Evolutionary conservation across 129 eudicot species (phyloP).

Genomic region (Helianthus tuberosus): DNA sequence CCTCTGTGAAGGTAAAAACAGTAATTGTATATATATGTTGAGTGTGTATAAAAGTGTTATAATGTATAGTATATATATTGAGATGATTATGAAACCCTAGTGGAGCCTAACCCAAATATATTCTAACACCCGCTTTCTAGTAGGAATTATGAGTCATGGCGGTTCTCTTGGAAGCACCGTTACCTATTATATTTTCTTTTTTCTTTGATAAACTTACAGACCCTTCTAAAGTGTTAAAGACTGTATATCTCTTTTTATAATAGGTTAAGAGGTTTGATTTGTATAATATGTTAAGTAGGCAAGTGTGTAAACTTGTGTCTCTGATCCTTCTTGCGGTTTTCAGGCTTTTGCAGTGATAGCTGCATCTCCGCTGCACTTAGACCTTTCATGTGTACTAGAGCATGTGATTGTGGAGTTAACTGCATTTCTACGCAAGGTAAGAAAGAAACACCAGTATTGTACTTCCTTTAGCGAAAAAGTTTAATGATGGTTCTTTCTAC

Average conservation of each 20-base stretch:
- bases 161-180: neutral
- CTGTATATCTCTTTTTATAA: neutral
- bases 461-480: neutral
- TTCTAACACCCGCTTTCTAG: neutral
- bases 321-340: conserved; percentile 21
- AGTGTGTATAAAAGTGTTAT: neutral
- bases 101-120: neutral
- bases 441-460: neutral
- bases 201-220: neutral
- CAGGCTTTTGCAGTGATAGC: conserved; percentile 99
- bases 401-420: conserved; percentile 91
- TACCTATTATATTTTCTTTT: neutral
- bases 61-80: neutral
- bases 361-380: conserved; percentile 84
- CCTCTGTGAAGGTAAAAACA: neutral
- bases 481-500: conserved; percentile 21
- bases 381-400: conserved; percentile 90
- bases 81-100: neutral
- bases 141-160: neutral
- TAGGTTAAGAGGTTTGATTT: conserved; percentile 1
- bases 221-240: neutral
- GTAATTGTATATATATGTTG: neutral
- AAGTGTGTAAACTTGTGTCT: conserved; percentile 11
- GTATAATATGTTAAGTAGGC: conserved; percentile 12
- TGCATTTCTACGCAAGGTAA: conserved; percentile 92